Evolutionary conservation across 331 rosid genomes (phyloP).

Genomic region (Quercus phellos): DNA sequence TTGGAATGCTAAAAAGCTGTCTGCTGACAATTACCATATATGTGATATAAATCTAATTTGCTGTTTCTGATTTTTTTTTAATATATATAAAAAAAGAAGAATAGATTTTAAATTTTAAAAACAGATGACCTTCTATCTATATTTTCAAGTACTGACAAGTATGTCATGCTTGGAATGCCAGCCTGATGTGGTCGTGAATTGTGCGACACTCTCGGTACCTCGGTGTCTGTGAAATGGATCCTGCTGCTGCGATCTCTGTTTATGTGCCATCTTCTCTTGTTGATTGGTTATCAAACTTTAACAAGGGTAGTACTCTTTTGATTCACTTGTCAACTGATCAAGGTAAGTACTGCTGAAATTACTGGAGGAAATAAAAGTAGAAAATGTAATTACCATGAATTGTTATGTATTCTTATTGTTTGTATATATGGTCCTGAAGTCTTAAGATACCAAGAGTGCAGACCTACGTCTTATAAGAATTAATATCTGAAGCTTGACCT

Average conservation of each 20-base stretch:
- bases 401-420: background rate
- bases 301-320: conserved; percentile 44
- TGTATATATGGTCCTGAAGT: background rate
- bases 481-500: background rate
- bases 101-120: no score
- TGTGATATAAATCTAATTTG: no score
- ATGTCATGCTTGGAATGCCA: conserved; percentile 36
- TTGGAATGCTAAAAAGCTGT: no score
- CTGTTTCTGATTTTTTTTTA: no score
- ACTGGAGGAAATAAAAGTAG: background rate
- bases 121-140: no score
- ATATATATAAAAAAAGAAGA: no score
- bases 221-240: conserved; percentile 73
- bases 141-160: conserved; percentile 15
- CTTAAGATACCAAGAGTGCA: background rate
- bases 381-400: background rate
- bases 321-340: conserved; percentile 90
- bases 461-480: background rate
- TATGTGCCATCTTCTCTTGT: conserved; percentile 79
- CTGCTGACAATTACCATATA: no score
- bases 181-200: conserved; percentile 85
- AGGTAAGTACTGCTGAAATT: conserved; percentile 37
- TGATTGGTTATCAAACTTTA: conserved; percentile 62
- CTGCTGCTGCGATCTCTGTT: conserved; percentile 62
- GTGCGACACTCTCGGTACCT: conserved; percentile 82